phyloP scores from a whole-genome alignment of 352 stramenopile genomes.

The Lagenidium sp. region DNA sequence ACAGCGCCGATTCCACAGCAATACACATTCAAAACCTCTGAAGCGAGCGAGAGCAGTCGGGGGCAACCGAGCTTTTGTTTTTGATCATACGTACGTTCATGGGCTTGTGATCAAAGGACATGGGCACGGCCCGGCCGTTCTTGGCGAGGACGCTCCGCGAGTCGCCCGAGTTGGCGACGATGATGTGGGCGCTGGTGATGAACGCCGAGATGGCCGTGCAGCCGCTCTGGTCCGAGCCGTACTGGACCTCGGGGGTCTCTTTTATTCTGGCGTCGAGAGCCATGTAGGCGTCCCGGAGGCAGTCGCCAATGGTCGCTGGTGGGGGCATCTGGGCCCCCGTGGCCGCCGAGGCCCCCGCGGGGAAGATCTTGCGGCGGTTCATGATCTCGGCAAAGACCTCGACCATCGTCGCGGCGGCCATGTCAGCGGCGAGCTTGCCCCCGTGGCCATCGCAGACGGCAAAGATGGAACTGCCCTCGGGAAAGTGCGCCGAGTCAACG shows the following conservation, averaged over 20 bases:
- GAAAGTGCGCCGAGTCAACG: conserved; percentile 31
- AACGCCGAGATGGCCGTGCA: conserved; percentile 73
- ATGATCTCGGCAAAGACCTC: conserved; percentile 26
- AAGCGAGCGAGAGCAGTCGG: background rate
- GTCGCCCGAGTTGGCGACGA: conserved; percentile 75
- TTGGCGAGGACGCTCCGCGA: conserved; percentile 71
- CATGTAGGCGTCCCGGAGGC: conserved; percentile 58
- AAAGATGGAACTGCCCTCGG: conserved; percentile 50
- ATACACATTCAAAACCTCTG: no score
- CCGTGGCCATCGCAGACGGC: conserved; percentile 78
- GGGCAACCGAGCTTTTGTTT: no score
- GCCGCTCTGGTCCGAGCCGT: conserved; percentile 55
- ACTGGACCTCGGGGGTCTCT: conserved; percentile 30
- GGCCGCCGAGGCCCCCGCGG: conserved; percentile 2
- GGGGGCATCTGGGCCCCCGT: conserved; percentile 22
- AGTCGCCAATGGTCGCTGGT: conserved; percentile 42
- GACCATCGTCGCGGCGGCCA: conserved; percentile 33
- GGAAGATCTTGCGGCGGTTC: conserved; percentile 19
- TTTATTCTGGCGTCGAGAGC: conserved; percentile 52
- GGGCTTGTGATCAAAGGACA: conserved; percentile 90
- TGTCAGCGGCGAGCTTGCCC: conserved; percentile 41
- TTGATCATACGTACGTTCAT: conserved; percentile 53
- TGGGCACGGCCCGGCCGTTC: conserved; percentile 35
- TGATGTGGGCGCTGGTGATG: conserved; percentile 57
- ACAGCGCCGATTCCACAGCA: background rate